Evolutionary conservation across 306 rosid species (phyloP).

Genomic region (Styphnolobium japonicum): DNA sequence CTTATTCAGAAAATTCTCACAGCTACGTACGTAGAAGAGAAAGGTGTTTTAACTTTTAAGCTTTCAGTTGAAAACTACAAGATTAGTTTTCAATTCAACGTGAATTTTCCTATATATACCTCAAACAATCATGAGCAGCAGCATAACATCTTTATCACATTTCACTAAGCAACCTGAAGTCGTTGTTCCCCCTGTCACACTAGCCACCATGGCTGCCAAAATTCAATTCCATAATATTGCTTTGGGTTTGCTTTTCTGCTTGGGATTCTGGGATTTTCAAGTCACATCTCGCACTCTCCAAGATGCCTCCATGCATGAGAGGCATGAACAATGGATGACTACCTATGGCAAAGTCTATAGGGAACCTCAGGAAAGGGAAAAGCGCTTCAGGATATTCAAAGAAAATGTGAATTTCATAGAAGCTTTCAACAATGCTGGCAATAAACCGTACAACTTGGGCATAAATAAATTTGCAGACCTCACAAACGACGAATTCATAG

Average conservation of each 20-base stretch:
- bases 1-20: background rate
- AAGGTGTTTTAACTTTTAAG: background rate
- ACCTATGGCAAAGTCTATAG: conserved; percentile 18
- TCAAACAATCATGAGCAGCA: background rate
- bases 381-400: conserved; percentile 34
- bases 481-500: conserved; percentile 43
- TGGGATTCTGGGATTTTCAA: conserved; percentile 25
- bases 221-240: background rate
- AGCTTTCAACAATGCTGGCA: conserved; percentile 20
- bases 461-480: conserved; percentile 36
- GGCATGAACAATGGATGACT: conserved; percentile 37
- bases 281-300: conserved; percentile 35
- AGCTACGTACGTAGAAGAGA: background rate
- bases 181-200: background rate
- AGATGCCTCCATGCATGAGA: conserved; percentile 32
- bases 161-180: background rate
- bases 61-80: background rate
- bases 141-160: background rate
- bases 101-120: background rate
- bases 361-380: conserved; percentile 16
- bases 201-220: conserved; percentile 21
- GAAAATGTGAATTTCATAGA: conserved; percentile 33
- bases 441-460: conserved; percentile 35
- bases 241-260: conserved; percentile 22
- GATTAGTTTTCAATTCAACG: background rate